Evolutionary conservation across 2,329 filamentous ascomycete species (phyloP).

Genomic region (Ophiostoma tasmaniense): DNA sequence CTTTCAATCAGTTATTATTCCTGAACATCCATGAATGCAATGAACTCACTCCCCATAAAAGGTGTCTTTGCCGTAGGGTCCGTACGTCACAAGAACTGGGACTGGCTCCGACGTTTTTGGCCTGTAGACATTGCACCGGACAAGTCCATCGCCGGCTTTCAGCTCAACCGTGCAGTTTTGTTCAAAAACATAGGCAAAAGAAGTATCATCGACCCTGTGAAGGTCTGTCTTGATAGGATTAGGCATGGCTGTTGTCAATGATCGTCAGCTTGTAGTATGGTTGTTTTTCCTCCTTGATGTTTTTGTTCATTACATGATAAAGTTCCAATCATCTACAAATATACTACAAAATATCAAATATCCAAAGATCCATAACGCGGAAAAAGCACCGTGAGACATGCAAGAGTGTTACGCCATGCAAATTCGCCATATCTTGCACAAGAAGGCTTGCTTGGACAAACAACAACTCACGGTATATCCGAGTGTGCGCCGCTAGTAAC

Average conservation of each 20-base stretch:
- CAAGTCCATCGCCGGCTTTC: constrained; percentile 26
- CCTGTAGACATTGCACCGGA: constrained; percentile 34
- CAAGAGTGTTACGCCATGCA: neutral
- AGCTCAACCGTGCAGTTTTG: constrained; percentile 30
- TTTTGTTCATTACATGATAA: neutral
- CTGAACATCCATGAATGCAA: no score
- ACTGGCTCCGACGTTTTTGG: constrained; percentile 28
- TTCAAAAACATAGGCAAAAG: constrained; percentile 34
- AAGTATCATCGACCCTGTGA: constrained; percentile 17
- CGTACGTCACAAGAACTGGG: constrained; percentile 62
- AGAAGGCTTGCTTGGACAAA: neutral
- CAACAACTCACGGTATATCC: neutral
- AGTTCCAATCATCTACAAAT: neutral
- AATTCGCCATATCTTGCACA: neutral
- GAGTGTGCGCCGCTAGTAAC: neutral
- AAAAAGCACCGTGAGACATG: neutral
- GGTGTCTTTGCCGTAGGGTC: constrained; percentile 67
- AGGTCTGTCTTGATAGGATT: neutral
- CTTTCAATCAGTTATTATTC: constrained; percentile 18
- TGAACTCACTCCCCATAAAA: constrained; percentile 38
- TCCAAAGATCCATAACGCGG: neutral
- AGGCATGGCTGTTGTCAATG: constrained; percentile 22
- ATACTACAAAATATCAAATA: neutral
- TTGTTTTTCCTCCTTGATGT: neutral
- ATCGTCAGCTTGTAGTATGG: neutral